phyloP scores from a whole-genome alignment of 139 green algal species.

The Coelastrella sp. region DNA sequence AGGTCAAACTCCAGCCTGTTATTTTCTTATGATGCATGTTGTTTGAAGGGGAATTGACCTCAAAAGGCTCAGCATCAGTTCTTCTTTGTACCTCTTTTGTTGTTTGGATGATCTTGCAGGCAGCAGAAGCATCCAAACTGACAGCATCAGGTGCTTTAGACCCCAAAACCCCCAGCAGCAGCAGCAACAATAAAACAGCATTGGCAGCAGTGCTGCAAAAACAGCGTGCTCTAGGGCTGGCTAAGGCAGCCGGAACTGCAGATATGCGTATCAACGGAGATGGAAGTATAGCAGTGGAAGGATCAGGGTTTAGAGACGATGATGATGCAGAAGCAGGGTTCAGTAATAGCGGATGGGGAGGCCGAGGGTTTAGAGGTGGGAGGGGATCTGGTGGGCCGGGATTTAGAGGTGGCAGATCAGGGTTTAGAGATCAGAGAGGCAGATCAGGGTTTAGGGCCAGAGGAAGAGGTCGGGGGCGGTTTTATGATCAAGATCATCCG shows the following conservation, averaged over 20 bases:
- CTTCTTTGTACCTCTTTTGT: neutral
- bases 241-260: conserved; percentile 38
- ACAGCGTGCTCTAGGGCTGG: conserved; percentile 58
- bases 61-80: too few species aligned
- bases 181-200: conserved; percentile 19
- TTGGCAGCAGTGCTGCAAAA: conserved; percentile 58
- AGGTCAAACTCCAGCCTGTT: too few species aligned
- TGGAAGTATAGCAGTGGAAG: conserved; percentile 20
- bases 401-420: neutral
- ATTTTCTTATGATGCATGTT: too few species aligned
- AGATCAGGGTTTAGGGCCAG: conserved; percentile 11
- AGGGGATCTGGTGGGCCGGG: neutral
- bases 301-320: neutral
- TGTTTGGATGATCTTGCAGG: neutral
- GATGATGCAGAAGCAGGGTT: neutral
- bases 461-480: neutral
- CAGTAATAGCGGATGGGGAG: neutral
- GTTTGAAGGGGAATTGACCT: too few species aligned
- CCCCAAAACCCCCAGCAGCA: conserved; percentile 2
- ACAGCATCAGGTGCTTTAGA: conserved; percentile 54
- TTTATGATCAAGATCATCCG: neutral
- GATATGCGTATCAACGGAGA: conserved; percentile 8
- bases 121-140: neutral
- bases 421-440: neutral
- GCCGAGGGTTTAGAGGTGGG: conserved; percentile 7